These are phyloP conservation scores for Psidium guajava DNA, from an alignment of 345 rosid genomes.

Conservation along the genomic window DNA sequence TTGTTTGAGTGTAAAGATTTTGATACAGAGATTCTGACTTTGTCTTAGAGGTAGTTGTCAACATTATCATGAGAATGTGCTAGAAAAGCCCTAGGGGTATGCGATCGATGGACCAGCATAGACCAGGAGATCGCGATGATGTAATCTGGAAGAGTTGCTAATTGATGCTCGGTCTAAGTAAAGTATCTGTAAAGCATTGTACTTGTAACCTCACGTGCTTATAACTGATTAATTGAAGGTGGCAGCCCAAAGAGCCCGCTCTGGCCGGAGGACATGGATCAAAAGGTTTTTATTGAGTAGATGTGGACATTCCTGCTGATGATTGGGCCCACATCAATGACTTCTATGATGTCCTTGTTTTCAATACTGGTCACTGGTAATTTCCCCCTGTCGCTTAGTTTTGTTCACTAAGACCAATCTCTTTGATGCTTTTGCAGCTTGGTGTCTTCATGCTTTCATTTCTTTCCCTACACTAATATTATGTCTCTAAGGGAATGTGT, in stretches of 20 bases:
- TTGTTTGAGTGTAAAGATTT: neutral
- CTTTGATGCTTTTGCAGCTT: neutral
- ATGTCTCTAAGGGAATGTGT: neutral
- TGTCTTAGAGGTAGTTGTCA: neutral
- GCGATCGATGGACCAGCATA: neutral
- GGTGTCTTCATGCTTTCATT: neutral
- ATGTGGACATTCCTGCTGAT: constrained; percentile 80
- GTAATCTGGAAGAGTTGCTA: neutral
- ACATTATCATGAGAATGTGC: neutral
- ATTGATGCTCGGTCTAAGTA: neutral
- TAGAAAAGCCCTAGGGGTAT: neutral
- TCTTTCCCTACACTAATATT: neutral
- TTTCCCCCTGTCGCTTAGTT: neutral
- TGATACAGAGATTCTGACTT: neutral
- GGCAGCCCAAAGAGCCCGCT: constrained; percentile 46
- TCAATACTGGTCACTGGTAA: constrained; percentile 96
- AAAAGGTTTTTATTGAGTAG: constrained; percentile 60
- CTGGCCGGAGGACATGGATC: constrained; percentile 20
- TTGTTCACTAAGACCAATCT: neutral
- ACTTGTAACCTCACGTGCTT: constrained; percentile 25
- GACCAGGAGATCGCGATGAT: neutral
- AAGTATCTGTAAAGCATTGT: neutral
- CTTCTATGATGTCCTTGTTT: constrained; percentile 76
- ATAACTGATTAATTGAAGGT: constrained; percentile 62
- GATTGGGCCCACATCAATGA: constrained; percentile 62